A percentile compares a stretch with the other conserved stretches of the same genome.
Evolutionary conservation across 108 stramenopile species (phyloP).

Genomic region (Fragilaria radians): DNA sequence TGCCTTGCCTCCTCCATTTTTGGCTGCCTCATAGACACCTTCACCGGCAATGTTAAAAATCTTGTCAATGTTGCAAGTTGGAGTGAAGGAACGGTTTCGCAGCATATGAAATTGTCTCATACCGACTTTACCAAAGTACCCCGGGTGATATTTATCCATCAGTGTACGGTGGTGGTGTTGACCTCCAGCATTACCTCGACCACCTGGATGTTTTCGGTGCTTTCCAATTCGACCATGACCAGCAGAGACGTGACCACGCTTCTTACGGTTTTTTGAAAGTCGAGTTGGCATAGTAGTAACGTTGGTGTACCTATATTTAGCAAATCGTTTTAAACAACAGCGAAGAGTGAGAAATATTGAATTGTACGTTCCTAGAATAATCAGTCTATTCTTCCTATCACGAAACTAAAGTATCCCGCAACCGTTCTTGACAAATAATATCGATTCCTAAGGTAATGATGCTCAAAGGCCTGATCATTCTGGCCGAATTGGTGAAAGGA

Average conservation of each 20-base stretch:
- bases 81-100: slow-evolving; percentile 90
- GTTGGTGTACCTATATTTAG: too few species aligned
- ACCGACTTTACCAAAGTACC: slow-evolving; percentile 99
- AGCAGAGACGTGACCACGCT: slow-evolving; percentile 97
- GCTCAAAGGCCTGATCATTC: too few species aligned
- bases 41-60: slow-evolving; percentile 94
- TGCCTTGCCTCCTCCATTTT: slow-evolving; percentile 93
- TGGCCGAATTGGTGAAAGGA: too few species aligned
- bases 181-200: slow-evolving; percentile 99
- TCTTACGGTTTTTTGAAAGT: slow-evolving; percentile 92
- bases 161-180: slow-evolving; percentile 99
- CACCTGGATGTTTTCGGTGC: slow-evolving; percentile 99
- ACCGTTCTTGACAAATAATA: too few species aligned
- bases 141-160: slow-evolving; percentile 99
- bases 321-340: too few species aligned
- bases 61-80: slow-evolving; percentile 97
- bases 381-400: too few species aligned
- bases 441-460: too few species aligned
- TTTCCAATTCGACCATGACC: slow-evolving; percentile 99
- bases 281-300: slow-evolving; percentile 99
- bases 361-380: too few species aligned
- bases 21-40: slow-evolving; percentile 95
- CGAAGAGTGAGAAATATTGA: too few species aligned
- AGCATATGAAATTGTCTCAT: slow-evolving; percentile 97
- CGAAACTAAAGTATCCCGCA: too few species aligned